A percentile compares a stretch with the other conserved stretches of the same genome.
Conservation (phyloP, 225 moss, liverwort and hornwort genomes). For the Anthoceros angustus region DNA sequence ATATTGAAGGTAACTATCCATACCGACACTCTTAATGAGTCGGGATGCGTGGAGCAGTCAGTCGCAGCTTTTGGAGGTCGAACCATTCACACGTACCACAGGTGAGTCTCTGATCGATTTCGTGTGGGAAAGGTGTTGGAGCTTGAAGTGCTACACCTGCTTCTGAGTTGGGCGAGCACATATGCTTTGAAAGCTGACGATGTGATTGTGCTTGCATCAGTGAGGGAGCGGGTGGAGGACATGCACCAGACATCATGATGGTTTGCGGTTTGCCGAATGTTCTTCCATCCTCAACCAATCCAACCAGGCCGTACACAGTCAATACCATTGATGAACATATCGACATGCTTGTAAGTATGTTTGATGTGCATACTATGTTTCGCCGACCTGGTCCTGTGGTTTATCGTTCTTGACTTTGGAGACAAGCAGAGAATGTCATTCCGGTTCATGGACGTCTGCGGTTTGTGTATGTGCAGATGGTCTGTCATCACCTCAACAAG, state of each 20-base stretch:
- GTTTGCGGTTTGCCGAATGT: constrained; percentile 78
- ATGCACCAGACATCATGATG: constrained; percentile 85
- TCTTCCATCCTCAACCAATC: constrained; percentile 82
- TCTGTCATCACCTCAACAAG: constrained; percentile 83
- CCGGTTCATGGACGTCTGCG: not conserved
- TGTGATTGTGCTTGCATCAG: constrained; percentile 15
- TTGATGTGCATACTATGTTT: not conserved
- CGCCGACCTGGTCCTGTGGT: not conserved
- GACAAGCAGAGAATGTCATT: no score
- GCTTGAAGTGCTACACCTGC: not conserved
- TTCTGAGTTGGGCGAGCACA: not conserved
- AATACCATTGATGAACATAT: constrained; percentile 96
- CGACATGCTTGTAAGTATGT: constrained; percentile 66
- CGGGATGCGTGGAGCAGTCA: constrained; percentile 89
- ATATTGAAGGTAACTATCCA: constrained; percentile 70
- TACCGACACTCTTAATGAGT: constrained; percentile 91
- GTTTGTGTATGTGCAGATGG: constrained; percentile 43
- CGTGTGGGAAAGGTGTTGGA: not conserved
- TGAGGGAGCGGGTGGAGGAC: constrained; percentile 96
- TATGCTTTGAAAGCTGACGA: not conserved
- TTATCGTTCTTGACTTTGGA: not conserved
- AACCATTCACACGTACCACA: constrained; percentile 94
- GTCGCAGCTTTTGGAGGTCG: constrained; percentile 75
- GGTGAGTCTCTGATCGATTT: constrained; percentile 18
- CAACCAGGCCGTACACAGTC: constrained; percentile 69